Evolutionary conservation across 139 green algal species (phyloP), one percentile per base, ranked within the genome.

Genomic region (Chlamydomonas schloesseri): DNA sequence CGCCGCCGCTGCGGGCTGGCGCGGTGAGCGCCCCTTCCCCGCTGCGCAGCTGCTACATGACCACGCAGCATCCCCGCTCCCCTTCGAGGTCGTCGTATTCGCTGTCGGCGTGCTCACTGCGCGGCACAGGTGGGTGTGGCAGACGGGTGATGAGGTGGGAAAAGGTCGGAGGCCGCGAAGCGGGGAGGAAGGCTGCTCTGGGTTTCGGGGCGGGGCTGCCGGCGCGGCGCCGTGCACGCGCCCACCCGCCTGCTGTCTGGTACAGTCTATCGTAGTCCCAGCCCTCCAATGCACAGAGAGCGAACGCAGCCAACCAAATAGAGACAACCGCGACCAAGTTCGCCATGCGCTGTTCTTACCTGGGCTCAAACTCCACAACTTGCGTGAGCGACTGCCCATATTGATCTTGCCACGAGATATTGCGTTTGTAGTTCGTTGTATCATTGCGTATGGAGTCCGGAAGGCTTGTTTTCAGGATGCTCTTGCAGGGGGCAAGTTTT

Each of bases 361-460:
- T 88, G 15, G 87, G 87, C 34, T 71, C 60, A 68, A 86, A 90
- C 69, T 90, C 87, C 11, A 75, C 31, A 0, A 90, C 87, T 31
- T 85, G 80, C 14, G 69, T 64, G 0, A 90, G 47, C 21, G 75
- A 55, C 37, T 82, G 74, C 29, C 87, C 87, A 34, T 71, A 71
- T 24, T 81, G 69, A 34, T 88, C 87, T 34, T 82, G 87, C 87
- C 87, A 90, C 26, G 65, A 82, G 42, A 90, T 81, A 18, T 81
- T 70, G 3, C 87, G 80, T 64, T 85, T 84, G 42, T 78, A 90
- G 4, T 77, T 50, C 42, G 42, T n/a, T 17, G 28, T 42, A 23
- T 9, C 78, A 14, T 46, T 88, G 2, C 42, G 42, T 8, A 77
- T 8, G 24, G 72, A 78, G 60, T 67, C 67, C 46, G 62, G n/a